A percentile compares a stretch with the other conserved stretches of the same genome.
phyloP scores from a whole-genome alignment of 352 stramenopile species.

The Peronosclerospora sorghi region DNA sequence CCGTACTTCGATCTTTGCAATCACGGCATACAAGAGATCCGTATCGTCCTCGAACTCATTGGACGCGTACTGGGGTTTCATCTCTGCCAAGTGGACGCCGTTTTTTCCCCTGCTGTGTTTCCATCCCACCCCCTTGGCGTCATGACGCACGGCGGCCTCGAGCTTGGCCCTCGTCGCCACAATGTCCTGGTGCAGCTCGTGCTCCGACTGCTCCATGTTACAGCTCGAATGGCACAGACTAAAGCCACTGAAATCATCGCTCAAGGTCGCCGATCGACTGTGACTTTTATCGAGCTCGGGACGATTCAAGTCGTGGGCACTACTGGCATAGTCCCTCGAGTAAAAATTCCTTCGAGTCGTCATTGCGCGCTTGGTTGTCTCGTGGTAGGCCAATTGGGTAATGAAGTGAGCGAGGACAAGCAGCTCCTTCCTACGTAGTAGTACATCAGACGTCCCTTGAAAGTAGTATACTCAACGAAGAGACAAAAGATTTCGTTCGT shows the following conservation, averaged over 20 bases:
- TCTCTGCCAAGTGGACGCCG: constrained; percentile 34
- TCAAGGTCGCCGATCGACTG: neutral
- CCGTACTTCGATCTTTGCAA: constrained; percentile 38
- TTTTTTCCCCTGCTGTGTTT: constrained; percentile 23
- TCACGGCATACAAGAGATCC: constrained; percentile 34
- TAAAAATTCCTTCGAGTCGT: neutral
- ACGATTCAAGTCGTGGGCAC: neutral
- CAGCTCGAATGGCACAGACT: neutral
- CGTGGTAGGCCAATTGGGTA: no score
- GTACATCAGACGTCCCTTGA: no score
- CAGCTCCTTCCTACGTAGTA: no score
- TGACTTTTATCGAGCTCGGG: constrained; percentile 4
- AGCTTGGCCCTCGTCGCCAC: constrained; percentile 47
- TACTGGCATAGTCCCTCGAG: neutral
- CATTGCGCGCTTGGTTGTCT: neutral
- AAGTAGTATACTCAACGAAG: no score
- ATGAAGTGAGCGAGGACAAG: no score
- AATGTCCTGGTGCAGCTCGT: constrained; percentile 47
- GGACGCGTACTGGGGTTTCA: constrained; percentile 19
- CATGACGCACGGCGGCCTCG: constrained; percentile 22
- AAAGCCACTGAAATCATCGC: neutral
- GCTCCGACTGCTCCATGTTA: constrained; percentile 31
- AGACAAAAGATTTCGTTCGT: no score
- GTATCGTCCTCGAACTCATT: constrained; percentile 23
- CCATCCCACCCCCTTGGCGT: constrained; percentile 25